These are phyloP conservation scores for Stentor roeselii DNA, from an alignment of 73 alveolate species.

Conservation along the genomic window DNA sequence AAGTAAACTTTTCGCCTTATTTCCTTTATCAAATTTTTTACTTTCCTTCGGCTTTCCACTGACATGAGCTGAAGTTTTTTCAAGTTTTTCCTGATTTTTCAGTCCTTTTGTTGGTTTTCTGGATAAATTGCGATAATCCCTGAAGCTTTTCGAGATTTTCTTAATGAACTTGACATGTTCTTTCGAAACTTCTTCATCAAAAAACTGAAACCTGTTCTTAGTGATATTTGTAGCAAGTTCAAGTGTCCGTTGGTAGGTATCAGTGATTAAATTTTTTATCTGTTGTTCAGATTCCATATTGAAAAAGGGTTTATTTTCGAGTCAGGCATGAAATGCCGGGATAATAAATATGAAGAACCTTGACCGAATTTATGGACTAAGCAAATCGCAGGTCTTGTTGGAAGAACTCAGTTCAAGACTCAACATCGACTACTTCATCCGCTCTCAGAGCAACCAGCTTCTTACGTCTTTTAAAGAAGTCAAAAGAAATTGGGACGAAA, in stretches of 20 bases:
- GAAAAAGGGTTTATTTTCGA: too few relatives aligned
- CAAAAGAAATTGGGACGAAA: neutral
- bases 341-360: slow-evolving; percentile 5
- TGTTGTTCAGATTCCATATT: neutral
- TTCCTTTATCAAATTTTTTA: too few relatives aligned
- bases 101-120: neutral
- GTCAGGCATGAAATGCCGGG: slow-evolving; percentile 4
- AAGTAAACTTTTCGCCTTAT: neutral
- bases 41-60: too few relatives aligned
- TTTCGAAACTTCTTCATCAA: neutral
- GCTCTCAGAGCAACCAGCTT: neutral
- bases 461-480: neutral
- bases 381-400: neutral
- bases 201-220: neutral
- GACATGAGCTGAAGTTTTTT: neutral
- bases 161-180: neutral
- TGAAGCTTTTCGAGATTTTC: neutral
- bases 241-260: neutral
- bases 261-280: neutral
- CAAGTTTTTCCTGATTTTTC: neutral
- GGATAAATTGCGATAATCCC: neutral
- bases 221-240: neutral
- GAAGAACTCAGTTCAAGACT: neutral
- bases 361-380: neutral
- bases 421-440: neutral